Evolutionary conservation across 2,329 filamentous ascomycete genomes (phyloP).

Genomic region (Colletotrichum shisoi): DNA sequence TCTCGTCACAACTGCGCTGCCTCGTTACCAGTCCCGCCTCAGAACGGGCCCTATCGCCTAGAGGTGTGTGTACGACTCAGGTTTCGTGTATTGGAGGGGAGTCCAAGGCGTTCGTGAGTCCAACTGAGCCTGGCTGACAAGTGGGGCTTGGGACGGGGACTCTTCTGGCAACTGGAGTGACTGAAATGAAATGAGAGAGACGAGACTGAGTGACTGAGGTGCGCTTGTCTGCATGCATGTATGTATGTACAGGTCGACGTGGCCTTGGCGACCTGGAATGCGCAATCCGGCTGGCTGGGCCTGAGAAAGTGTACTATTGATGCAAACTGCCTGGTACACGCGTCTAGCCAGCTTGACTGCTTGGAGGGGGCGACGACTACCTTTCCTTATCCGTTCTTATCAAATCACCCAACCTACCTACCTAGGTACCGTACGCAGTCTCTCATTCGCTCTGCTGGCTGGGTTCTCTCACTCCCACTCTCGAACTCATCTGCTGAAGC

Average conservation of each 20-base stretch:
- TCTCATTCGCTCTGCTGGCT: too few species aligned
- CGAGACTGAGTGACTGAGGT: not conserved
- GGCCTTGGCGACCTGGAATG: slow-evolving; percentile 13
- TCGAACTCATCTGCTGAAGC: not conserved
- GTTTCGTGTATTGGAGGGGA: not conserved
- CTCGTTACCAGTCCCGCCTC: not conserved
- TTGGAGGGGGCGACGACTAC: not conserved
- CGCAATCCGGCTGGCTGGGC: slow-evolving; percentile 28
- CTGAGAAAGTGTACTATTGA: not conserved
- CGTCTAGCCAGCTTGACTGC: not conserved
- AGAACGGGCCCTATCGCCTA: not conserved
- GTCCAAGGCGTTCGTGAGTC: not conserved
- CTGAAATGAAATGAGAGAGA: not conserved
- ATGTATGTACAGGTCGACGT: not conserved
- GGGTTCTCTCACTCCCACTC: not conserved
- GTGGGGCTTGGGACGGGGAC: not conserved
- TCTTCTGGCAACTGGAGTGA: not conserved
- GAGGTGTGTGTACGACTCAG: not conserved
- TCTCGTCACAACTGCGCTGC: slow-evolving; percentile 21
- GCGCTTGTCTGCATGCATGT: not conserved
- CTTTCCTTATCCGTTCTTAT: slow-evolving; percentile 7
- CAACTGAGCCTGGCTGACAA: not conserved
- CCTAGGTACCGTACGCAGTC: not conserved
- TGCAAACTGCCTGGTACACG: not conserved
- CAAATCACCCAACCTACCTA: not conserved